Evolutionary conservation across 192 early-diverging fungal genomes (phyloP).

Genomic region (Glomus cerebriforme): DNA sequence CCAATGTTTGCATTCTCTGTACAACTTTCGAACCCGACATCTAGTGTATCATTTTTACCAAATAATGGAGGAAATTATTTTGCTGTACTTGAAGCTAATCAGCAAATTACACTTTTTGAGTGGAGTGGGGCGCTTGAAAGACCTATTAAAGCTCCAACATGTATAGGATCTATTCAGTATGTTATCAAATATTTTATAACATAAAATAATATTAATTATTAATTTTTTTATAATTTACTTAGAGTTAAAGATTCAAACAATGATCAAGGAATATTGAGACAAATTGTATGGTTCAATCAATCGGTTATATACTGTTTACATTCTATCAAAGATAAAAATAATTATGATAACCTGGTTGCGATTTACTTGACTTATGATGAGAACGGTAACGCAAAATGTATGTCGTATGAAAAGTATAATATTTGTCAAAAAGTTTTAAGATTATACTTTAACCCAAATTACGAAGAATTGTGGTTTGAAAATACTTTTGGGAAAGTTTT

Average conservation of each 20-base stretch:
- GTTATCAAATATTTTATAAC: no score
- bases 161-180: constrained; percentile 40
- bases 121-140: constrained; percentile 31
- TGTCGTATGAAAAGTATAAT: background rate
- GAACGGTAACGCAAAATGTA: background rate
- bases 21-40: constrained; percentile 44
- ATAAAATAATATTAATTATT: background rate
- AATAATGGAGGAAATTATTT: constrained; percentile 67
- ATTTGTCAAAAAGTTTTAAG: background rate
- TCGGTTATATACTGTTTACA: constrained; percentile 34
- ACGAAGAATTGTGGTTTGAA: background rate
- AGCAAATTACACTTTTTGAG: constrained; percentile 46
- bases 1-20: constrained; percentile 75
- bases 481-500: background rate
- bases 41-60: constrained; percentile 66
- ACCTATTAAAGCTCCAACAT: constrained; percentile 36
- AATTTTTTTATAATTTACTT: background rate
- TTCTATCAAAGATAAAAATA: background rate
- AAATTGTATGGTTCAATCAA: constrained; percentile 41
- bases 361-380: background rate
- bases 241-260: constrained; percentile 32
- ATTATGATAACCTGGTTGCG: background rate
- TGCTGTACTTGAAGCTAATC: constrained; percentile 67
- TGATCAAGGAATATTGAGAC: constrained; percentile 16
- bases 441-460: background rate